These are phyloP conservation scores for Globisporangium carolinianum DNA, from an alignment of 352 stramenopile species.

Conservation along the genomic window DNA sequence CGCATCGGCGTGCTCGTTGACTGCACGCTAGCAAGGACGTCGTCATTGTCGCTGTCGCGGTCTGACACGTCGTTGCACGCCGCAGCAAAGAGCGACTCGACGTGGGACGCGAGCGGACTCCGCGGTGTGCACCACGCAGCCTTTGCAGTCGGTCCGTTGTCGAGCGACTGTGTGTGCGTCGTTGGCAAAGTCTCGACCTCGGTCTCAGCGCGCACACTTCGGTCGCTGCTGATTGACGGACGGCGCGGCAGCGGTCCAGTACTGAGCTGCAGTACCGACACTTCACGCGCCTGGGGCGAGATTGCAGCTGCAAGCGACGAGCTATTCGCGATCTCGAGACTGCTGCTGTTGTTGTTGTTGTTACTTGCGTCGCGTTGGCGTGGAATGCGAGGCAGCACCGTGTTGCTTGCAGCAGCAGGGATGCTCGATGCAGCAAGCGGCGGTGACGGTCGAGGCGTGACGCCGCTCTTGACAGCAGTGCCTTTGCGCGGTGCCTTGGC, in stretches of 20 bases:
- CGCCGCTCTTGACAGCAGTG: neutral
- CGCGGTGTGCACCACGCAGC: constrained; percentile 53
- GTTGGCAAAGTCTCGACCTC: constrained; percentile 27
- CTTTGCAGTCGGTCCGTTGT: constrained; percentile 19
- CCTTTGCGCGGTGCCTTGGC: neutral
- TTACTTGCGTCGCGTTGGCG: constrained; percentile 6
- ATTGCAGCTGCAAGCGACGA: constrained; percentile 16
- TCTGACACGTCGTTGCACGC: neutral
- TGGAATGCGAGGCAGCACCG: constrained; percentile 34
- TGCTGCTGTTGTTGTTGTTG: constrained; percentile 12
- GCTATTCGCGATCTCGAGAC: constrained; percentile 6
- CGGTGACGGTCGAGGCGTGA: constrained; percentile 19
- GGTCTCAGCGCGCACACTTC: neutral
- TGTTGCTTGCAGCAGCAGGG: constrained; percentile 6
- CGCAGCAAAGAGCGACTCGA: constrained; percentile 30
- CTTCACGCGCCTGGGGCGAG: constrained; percentile 20
- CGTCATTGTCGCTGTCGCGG: constrained; percentile 5
- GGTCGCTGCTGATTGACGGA: neutral
- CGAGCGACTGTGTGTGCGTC: constrained; percentile 16
- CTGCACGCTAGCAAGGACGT: neutral
- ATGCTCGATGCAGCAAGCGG: constrained; percentile 1
- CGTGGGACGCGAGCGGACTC: constrained; percentile 21
- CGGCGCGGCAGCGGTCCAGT: constrained; percentile 3
- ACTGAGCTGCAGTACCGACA: constrained; percentile 10
- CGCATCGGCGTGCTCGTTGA: constrained; percentile 21